phyloP scores from a whole-genome alignment of 306 rosid species.

The Mimosa pudica region DNA sequence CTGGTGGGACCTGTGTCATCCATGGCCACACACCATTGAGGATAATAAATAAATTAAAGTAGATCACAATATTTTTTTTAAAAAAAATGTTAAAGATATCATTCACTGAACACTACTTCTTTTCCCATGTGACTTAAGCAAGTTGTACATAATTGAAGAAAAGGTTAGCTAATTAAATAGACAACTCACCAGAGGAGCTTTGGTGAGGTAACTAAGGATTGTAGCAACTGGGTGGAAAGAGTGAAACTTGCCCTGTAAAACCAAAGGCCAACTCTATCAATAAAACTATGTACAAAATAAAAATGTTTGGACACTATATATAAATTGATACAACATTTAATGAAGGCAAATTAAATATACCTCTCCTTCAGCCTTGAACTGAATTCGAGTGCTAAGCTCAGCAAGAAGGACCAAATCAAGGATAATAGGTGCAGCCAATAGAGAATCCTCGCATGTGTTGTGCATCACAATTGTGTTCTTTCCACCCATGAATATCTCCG shows the following conservation, averaged over 20 bases:
- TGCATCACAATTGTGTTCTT: conserved; percentile 88
- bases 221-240: conserved; percentile 97
- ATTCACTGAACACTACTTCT: not conserved
- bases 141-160: not conserved
- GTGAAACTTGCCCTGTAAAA: conserved; percentile 84
- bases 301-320: not conserved
- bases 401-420: conserved; percentile 97
- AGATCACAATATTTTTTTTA: not conserved
- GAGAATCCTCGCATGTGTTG: conserved; percentile 99
- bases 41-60: not conserved
- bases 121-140: not conserved
- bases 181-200: conserved; percentile 79
- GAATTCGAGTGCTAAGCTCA: conserved; percentile 94
- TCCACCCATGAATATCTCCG: conserved; percentile 99
- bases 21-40: conserved; percentile 14
- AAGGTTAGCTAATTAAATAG: too few relatives aligned
- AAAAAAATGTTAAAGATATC: not conserved
- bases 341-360: conserved; percentile 39
- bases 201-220: conserved; percentile 91
- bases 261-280: conserved; percentile 12
- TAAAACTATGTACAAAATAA: conserved; percentile 1
- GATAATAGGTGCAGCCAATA: conserved; percentile 94
- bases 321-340: not conserved
- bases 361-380: conserved; percentile 89
- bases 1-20: conserved; percentile 92